Base-by-base conservation (phyloP, 192 early-diverging fungal species). In the Gorgonomyces haynaldii region DNA sequence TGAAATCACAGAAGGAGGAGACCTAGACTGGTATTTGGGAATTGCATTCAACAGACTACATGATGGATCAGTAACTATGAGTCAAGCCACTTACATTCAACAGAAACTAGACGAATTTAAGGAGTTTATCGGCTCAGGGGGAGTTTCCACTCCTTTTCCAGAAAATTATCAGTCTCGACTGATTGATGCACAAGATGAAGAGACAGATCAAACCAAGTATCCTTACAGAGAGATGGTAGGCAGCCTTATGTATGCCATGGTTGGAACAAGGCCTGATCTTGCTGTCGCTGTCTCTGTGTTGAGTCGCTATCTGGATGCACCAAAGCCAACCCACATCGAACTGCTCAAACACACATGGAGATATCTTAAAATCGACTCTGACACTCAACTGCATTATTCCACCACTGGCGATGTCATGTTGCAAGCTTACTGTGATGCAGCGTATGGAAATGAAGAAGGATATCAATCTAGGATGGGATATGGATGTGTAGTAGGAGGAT, bases 251-350 rank as follows among this genome's bases (percentile, higher is more conserved):
- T 61, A 52, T 22, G 13, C 36, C 16, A 36, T 46, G 27, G n/a
- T 32, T n/a, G 55, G 40, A 20, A 59, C 57, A 1, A 12, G 60
- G 12, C 57, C 60, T 2, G 60, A 62, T 39, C 4, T 62, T 15
- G 44, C 53, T n/a, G 2, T 20, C 32, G 57, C 57, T 4, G 42
- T 59, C 22, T 7, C 6, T 24, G 17, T 30, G 4, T 5, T 52
- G 15, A 8, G 15, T 43, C 51, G 51, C 7, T 45, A 21, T 25
- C n/a, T 20, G 16, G 21, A 8, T 13, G 8, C 29, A 6, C 40
- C 24, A 17, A 52, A 22, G 9, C 4, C 6, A 13, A 32, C 20
- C 9, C 27, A 44, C 21, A 4, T 26, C 22, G 21, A 37, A 8
- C 8, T 37, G 37, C 12, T 16, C 17, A 5, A 16, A 37, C 6